These are phyloP conservation scores for Chaetomiaceae sp. DNA, from an alignment of 2,329 filamentous ascomycete species.

Conservation along the genomic window DNA sequence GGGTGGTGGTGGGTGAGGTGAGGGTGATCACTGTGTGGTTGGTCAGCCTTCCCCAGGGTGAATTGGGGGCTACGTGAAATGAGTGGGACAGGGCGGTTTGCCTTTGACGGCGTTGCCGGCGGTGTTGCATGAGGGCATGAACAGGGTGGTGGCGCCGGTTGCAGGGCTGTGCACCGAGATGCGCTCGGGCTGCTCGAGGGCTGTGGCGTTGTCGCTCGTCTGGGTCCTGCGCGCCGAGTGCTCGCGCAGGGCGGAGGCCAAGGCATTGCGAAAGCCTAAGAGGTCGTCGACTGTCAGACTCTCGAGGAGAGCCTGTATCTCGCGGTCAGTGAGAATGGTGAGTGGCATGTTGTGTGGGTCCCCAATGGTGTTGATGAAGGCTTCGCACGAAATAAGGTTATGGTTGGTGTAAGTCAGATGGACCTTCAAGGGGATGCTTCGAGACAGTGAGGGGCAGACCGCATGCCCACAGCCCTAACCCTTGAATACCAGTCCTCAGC, in stretches of 20 bases:
- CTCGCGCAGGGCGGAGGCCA: conserved; percentile 51
- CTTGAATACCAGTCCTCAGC: too few relatives aligned
- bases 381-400: too few relatives aligned
- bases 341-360: conserved; percentile 53
- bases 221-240: conserved; percentile 54
- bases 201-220: too few relatives aligned
- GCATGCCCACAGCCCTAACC: too few relatives aligned
- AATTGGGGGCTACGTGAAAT: not conserved
- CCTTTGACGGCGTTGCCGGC: conserved; percentile 63
- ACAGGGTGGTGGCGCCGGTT: conserved; percentile 56
- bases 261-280: conserved; percentile 42
- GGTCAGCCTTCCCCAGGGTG: not conserved
- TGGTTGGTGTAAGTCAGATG: too few relatives aligned
- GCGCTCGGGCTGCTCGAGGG: conserved; percentile 53
- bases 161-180: conserved; percentile 41
- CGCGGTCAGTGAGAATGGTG: conserved; percentile 51
- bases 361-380: too few relatives aligned
- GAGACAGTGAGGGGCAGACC: too few relatives aligned
- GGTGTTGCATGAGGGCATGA: conserved; percentile 66
- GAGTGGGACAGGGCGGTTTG: conserved; percentile 20
- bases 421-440: too few relatives aligned
- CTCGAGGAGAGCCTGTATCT: conserved; percentile 50
- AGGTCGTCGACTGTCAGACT: conserved; percentile 47
- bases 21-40: conserved; percentile 54
- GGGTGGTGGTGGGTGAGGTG: conserved; percentile 31